Percentiles rank a stretch among this genome's conserved stretches.
phyloP scores from a whole-genome alignment of 1,284 basidiomycete species.

The Phellopilus nigrolimitatus region DNA sequence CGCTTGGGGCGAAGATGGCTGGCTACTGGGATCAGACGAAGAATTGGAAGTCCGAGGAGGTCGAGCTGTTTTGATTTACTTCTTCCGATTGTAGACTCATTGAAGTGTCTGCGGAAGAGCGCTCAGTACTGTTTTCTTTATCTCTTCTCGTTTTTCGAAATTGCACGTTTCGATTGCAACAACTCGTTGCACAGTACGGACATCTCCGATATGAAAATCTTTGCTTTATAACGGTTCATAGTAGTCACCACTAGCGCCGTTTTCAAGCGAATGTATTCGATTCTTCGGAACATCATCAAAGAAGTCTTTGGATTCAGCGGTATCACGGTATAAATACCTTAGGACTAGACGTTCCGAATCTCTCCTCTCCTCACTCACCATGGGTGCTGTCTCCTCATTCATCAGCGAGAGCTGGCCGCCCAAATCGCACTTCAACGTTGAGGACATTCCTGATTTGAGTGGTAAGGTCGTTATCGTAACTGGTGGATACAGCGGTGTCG shows the following conservation, averaged over 20 bases:
- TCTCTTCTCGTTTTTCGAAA: too few species aligned
- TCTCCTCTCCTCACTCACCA: constrained; percentile 15
- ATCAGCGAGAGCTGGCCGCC: background rate
- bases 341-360: too few species aligned
- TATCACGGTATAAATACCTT: too few species aligned
- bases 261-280: background rate
- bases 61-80: constrained; percentile 50
- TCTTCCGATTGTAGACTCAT: background rate
- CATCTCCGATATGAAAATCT: too few species aligned
- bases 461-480: constrained; percentile 9
- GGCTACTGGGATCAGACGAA: constrained; percentile 95
- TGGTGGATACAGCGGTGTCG: constrained; percentile 1
- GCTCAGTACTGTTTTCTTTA: background rate
- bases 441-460: constrained; percentile 5
- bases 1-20: constrained; percentile 75
- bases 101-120: too few species aligned
- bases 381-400: constrained; percentile 1
- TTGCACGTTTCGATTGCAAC: too few species aligned
- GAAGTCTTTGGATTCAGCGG: too few species aligned
- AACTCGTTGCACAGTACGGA: too few species aligned
- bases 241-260: background rate
- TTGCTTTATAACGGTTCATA: background rate
- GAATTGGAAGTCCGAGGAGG: constrained; percentile 77
- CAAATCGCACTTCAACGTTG: constrained; percentile 6
- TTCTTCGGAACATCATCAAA: background rate